phyloP scores from a whole-genome alignment of 805 yeast genomes.

The Teunomyces pallodes region DNA sequence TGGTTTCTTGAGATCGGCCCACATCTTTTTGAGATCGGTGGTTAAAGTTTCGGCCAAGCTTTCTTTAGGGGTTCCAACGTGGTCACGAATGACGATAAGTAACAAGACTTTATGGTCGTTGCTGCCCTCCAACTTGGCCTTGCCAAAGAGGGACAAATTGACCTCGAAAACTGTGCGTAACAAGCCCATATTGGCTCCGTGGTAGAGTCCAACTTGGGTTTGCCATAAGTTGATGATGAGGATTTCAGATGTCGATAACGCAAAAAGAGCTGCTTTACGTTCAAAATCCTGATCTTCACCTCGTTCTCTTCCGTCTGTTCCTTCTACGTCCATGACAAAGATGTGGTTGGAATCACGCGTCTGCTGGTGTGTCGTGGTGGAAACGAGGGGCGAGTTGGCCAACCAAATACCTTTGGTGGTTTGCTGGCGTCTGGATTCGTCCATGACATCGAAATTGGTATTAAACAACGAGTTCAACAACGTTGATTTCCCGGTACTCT shows the following conservation, averaged over 20 bases:
- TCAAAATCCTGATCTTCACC: conserved; percentile 99
- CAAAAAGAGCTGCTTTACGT: conserved; percentile 92
- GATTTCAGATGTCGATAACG: conserved; percentile 86
- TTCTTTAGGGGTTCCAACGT: conserved; percentile 81
- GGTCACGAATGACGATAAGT: conserved; percentile 89
- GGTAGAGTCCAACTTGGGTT: conserved; percentile 92
- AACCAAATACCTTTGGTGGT: conserved; percentile 58
- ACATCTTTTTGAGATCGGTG: conserved; percentile 70
- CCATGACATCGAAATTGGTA: conserved; percentile 91
- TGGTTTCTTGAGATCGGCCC: conserved; percentile 79
- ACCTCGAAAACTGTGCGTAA: conserved; percentile 96
- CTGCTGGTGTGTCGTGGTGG: conserved; percentile 14
- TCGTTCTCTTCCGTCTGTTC: conserved; percentile 96
- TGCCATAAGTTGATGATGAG: conserved; percentile 95
- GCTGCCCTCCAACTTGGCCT: conserved; percentile 47
- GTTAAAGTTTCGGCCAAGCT: conserved; percentile 67
- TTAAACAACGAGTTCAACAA: conserved; percentile 81
- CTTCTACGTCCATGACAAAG: conserved; percentile 95
- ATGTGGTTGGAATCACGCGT: conserved; percentile 35
- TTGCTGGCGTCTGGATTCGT: conserved; percentile 79
- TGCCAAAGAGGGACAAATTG: conserved; percentile 79
- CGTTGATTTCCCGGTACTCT: conserved; percentile 95
- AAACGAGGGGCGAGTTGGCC: conserved; percentile 37
- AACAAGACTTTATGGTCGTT: conserved; percentile 60
- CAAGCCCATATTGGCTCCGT: conserved; percentile 96